Evolutionary conservation across 768 basidiomycete species (phyloP), one percentile per base, ranked within the genome.

Genomic region (Suillus americanus): DNA sequence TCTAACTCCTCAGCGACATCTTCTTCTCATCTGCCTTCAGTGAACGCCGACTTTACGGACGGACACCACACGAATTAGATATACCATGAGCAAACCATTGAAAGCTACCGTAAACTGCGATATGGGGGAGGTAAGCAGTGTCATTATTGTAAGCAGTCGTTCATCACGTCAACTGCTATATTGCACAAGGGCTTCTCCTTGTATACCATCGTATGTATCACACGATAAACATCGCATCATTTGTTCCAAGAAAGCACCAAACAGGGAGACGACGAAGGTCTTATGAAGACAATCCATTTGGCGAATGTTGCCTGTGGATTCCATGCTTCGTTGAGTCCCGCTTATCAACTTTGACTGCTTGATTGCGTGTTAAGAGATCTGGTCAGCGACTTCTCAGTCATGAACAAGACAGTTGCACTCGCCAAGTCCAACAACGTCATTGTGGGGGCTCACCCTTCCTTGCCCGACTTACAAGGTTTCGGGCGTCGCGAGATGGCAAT

Each of bases 261-360:
- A 53, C 48, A 85, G 85, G 81, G 80, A 7, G 82, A 86, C 41
- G 85, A 86, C 40, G 82, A 82, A 62, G 74, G 75, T 12, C 78
- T 86, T 50, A 85, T 85, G 83, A 78, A 81, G 61, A 82, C 80
- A 13, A 85, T 88, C 35, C 84, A 87, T 67, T 75, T 86, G 18
- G 86, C 86, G 0, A 87, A 89, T 65, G 78, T 89, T 18, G 89
- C 89, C 0, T 90, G 88, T 69, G 88, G 89, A 7, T 89, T 88
- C 65, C 89, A 90, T 69, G 88, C 85, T 25, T 86, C 85, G 85
- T 87, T 64, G 41, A 65, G 74, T 37, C 48, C 7, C 50, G 30
- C 48, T 23, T 35, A 25, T 38, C 43, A 23, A 20, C 25, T 33
- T 46, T 12, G 8, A 5, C 46, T 45, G n/a, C 61, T 23, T 33